These are phyloP conservation scores for Eremothecium sinecaudum DNA, from an alignment of 1,139 yeast species.

Conservation along the genomic window DNA sequence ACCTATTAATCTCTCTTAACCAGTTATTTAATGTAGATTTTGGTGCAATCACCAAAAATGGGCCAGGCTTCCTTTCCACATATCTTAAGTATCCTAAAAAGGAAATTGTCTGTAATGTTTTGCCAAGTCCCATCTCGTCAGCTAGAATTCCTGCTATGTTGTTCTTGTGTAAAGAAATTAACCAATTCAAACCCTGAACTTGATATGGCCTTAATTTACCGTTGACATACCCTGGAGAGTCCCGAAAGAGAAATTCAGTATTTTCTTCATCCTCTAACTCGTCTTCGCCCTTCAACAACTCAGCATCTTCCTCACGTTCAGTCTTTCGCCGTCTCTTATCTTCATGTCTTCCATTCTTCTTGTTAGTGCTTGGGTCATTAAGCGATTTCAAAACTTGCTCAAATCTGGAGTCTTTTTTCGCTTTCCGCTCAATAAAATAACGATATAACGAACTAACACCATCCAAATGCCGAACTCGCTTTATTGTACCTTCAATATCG, in stretches of 20 bases:
- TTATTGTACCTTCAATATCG: slow-evolving; percentile 63
- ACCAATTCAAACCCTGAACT: slow-evolving; percentile 89
- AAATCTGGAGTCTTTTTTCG: slow-evolving; percentile 63
- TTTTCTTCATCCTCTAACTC: slow-evolving; percentile 36
- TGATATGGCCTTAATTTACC: slow-evolving; percentile 74
- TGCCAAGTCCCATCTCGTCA: slow-evolving; percentile 98
- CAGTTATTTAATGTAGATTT: slow-evolving; percentile 75
- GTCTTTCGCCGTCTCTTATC: slow-evolving; percentile 48
- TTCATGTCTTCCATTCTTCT: slow-evolving; percentile 26
- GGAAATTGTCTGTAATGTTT: slow-evolving; percentile 87
- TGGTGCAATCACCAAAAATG: slow-evolving; percentile 66
- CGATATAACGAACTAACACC: slow-evolving; percentile 81
- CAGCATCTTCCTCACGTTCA: slow-evolving; percentile 90
- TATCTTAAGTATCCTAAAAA: slow-evolving; percentile 65
- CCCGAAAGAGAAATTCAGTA: slow-evolving; percentile 42
- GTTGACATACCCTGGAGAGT: slow-evolving; percentile 54
- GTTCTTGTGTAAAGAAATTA: slow-evolving; percentile 72
- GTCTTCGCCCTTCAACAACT: slow-evolving; percentile 65
- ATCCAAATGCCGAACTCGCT: slow-evolving; percentile 69
- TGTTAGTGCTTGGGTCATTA: slow-evolving; percentile 33
- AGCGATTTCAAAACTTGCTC: slow-evolving; percentile 47
- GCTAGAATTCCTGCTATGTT: slow-evolving; percentile 86
- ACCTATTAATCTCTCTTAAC: slow-evolving; percentile 64
- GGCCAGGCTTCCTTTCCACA: slow-evolving; percentile 52
- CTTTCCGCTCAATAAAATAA: slow-evolving; percentile 76